Evolutionary conservation across 163 green algal species (phyloP), one percentile per base, ranked within the genome.

Genomic region (Coccomyxa subellipsoidea): DNA sequence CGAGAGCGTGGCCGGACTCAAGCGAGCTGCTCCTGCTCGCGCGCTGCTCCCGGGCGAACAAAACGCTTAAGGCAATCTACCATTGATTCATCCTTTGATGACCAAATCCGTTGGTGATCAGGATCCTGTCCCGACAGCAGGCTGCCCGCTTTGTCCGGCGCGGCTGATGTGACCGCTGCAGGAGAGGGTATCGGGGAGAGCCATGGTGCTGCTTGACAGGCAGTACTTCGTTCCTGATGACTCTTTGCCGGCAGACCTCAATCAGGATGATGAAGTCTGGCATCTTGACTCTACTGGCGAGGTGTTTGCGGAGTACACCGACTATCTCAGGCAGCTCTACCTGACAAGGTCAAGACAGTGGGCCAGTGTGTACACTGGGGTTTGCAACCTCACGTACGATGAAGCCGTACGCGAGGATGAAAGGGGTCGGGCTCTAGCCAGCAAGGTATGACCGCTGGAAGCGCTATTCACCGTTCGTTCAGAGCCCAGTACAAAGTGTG

Each of bases 351-450:
- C 47, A 7, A 84, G 78, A 27, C 31, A 86, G 34, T 93, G 88
- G 88, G 35, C 75, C 2, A 75, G 76, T 2, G 76, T 59, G 21
- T 69, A 84, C 32, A 88, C 81, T 7, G 87, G 87, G 35, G 80
- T 84, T 29, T 79, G 29, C 23, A 83, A 82, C 18, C 76, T 93
- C 10, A 93, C 86, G 4, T 92, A 88, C 40, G 83, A 90, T 54
- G 80, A 90, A 69, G 88, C 88, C 29, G 73, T 88, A 10, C 53
- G 53, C 12, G 80, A 77, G 18, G 87, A 91, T 53, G 79, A 86
- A 32, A 82, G 87, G 37, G 73, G 81, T 7, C 77, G 34, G 29
- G 38, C 38, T 9, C 82, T 87, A 77, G 73, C 89, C 40, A 38
- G 39, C n/a, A 71, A 83, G 78, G 77, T 80, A n/a, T 34, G 66